These are phyloP conservation scores for Pythium phragmiticola DNA, from an alignment of 352 stramenopile genomes.

Conservation along the genomic window DNA sequence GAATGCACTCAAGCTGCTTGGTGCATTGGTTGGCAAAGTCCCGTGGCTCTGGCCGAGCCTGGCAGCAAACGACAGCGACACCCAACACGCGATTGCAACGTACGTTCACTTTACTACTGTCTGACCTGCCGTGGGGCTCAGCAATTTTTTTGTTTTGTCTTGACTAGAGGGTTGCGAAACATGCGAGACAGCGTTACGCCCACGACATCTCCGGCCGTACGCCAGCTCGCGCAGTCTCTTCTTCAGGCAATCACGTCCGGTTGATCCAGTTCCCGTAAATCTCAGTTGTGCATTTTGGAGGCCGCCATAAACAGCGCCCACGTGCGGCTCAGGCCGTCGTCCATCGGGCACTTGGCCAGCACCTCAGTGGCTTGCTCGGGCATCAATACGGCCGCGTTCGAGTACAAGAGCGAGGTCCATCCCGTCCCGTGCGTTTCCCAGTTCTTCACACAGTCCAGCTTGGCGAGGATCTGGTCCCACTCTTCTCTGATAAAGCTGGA, in stretches of 20 bases:
- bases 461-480: slow-evolving; percentile 48
- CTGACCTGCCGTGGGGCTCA: neutral
- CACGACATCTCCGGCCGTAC: slow-evolving; percentile 27
- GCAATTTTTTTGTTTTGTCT: neutral
- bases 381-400: slow-evolving; percentile 59
- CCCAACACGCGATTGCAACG: slow-evolving; percentile 8
- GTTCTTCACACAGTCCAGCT: slow-evolving; percentile 42
- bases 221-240: slow-evolving; percentile 52
- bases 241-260: slow-evolving; percentile 37
- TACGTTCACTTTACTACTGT: slow-evolving; percentile 10
- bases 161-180: slow-evolving; percentile 34
- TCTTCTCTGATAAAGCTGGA: slow-evolving; percentile 59
- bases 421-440: slow-evolving; percentile 39
- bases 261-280: neutral
- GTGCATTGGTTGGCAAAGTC: slow-evolving; percentile 52
- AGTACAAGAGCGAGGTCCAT: slow-evolving; percentile 47
- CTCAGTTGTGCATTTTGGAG: slow-evolving; percentile 19
- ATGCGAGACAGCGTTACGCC: slow-evolving; percentile 30
- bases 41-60: slow-evolving; percentile 33
- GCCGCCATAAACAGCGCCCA: slow-evolving; percentile 75
- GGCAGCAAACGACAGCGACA: neutral
- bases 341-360: slow-evolving; percentile 56
- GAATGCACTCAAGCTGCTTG: slow-evolving; percentile 58
- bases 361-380: slow-evolving; percentile 51
- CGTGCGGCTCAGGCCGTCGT: slow-evolving; percentile 64